phyloP scores from a whole-genome alignment of 2,329 filamentous ascomycete species.

The Colletotrichum sp. region DNA sequence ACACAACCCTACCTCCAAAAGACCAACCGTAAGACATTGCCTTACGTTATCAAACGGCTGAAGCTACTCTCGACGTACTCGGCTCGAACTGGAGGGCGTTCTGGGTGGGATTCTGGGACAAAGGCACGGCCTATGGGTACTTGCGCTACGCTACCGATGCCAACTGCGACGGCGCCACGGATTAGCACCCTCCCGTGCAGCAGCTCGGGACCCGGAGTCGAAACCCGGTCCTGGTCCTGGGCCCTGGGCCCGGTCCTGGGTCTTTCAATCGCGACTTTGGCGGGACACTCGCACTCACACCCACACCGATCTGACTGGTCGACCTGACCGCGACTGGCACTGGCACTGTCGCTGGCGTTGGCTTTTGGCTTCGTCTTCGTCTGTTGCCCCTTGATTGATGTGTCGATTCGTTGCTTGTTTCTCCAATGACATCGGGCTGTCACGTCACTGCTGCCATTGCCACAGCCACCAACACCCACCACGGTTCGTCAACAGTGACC shows the following conservation, averaged over 20 bases:
- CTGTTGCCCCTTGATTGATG: not conserved
- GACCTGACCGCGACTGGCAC: not conserved
- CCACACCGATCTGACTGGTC: not conserved
- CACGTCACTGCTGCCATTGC: not conserved
- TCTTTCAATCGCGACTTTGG: not conserved
- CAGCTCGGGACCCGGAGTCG: constrained; percentile 4
- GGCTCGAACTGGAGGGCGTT: not conserved
- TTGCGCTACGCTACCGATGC: not conserved
- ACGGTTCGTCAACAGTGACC: not conserved
- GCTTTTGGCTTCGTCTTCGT: not conserved
- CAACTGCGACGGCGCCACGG: constrained; percentile 6
- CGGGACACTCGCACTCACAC: not conserved
- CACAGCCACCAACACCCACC: not conserved
- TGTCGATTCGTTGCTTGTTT: constrained; percentile 3
- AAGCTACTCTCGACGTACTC: not conserved
- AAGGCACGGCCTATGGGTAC: not conserved
- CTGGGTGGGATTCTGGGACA: not conserved
- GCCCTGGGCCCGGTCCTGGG: not conserved
- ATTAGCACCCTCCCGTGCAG: constrained; percentile 12
- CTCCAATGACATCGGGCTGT: constrained; percentile 2
- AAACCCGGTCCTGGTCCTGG: constrained; percentile 1
- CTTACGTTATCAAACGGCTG: not conserved
- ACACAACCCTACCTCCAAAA: not conserved
- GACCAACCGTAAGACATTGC: not conserved
- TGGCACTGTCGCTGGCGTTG: not conserved